Evolutionary conservation across 225 moss, liverwort and hornwort genomes (phyloP).

Genomic region (Pseudisothecium myosuroides): DNA sequence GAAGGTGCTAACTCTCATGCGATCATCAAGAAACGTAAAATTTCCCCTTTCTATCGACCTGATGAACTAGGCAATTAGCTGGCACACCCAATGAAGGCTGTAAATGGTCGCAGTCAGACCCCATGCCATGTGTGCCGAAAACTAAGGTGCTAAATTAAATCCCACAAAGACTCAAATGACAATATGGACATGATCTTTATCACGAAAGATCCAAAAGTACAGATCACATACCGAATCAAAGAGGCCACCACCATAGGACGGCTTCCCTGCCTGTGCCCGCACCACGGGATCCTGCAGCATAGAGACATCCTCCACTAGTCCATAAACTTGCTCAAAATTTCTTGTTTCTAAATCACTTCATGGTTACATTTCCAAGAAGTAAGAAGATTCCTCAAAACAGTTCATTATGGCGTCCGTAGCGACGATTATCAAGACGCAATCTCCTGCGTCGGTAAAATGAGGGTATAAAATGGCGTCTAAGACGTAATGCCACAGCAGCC

Average conservation of each 20-base stretch:
- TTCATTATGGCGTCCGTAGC: not conserved
- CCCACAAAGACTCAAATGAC: not conserved
- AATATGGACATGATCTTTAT: not conserved
- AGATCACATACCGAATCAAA: conserved; percentile 53
- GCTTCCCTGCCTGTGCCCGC: conserved; percentile 56
- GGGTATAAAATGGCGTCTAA: not conserved
- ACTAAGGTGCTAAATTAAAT: not conserved
- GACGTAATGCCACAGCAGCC: not conserved
- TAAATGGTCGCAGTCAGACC: not conserved
- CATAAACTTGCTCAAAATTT: not conserved
- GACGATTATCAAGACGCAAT: not conserved
- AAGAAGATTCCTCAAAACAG: not conserved
- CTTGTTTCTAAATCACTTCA: not conserved
- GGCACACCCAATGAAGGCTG: not conserved
- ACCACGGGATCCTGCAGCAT: conserved; percentile 72
- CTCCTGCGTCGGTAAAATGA: not conserved
- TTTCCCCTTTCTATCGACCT: not conserved
- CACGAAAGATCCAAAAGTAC: not conserved
- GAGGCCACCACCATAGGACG: conserved; percentile 58
- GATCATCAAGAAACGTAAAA: not conserved
- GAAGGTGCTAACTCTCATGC: not conserved
- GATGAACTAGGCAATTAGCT: not conserved
- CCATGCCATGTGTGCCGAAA: not conserved
- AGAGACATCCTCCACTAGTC: not conserved
- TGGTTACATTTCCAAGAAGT: not conserved